A percentile compares a stretch with the other conserved stretches of the same genome.
phyloP scores from a whole-genome alignment of 768 basidiomycete genomes.

The Mycena leptocephala region DNA sequence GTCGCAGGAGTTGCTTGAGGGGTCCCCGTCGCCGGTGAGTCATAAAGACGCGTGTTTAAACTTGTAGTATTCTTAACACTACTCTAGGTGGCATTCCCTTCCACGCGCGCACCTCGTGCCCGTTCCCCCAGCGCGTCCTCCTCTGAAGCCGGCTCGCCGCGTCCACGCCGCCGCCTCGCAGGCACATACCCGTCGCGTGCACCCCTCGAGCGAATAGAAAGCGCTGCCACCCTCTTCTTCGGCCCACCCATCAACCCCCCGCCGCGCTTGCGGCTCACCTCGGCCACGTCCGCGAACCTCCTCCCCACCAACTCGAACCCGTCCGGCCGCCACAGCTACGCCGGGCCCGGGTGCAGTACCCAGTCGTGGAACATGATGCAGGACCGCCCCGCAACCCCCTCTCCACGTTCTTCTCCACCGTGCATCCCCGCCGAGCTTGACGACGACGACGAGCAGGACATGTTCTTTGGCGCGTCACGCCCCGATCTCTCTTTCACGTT shows the following conservation, averaged over 20 bases:
- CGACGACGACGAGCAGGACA: constrained; percentile 68
- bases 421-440: constrained; percentile 35
- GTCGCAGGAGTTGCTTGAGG: constrained; percentile 76
- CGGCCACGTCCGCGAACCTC: constrained; percentile 43
- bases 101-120: constrained; percentile 55
- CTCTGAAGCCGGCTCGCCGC: constrained; percentile 68
- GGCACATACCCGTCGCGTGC: constrained; percentile 55
- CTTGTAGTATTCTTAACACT: not conserved
- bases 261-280: constrained; percentile 50
- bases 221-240: constrained; percentile 79
- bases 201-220: constrained; percentile 68
- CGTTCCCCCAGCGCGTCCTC: constrained; percentile 58
- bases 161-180: constrained; percentile 68
- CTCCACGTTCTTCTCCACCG: constrained; percentile 68
- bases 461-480: constrained; percentile 67
- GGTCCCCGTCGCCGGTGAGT: constrained; percentile 64
- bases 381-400: constrained; percentile 55
- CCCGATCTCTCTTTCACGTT: constrained; percentile 68
- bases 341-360: constrained; percentile 60
- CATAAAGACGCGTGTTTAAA: constrained; percentile 14
- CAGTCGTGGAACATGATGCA: constrained; percentile 61
- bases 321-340: constrained; percentile 77
- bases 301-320: constrained; percentile 37
- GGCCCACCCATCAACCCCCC: constrained; percentile 65
- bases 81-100: constrained; percentile 56